Evolutionary conservation across 345 rosid species (phyloP).

Genomic region (Salix exigua): DNA sequence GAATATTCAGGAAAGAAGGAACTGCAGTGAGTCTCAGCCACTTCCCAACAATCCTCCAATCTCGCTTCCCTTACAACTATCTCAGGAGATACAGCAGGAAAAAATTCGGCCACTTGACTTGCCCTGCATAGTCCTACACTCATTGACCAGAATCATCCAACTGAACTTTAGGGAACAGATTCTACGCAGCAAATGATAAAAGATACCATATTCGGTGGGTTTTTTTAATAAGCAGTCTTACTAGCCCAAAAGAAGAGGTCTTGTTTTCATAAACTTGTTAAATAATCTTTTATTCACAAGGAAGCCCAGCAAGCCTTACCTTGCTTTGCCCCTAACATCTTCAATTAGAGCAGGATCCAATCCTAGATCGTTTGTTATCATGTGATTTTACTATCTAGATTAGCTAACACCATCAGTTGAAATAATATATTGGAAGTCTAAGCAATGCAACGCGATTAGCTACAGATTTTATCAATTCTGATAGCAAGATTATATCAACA

Average conservation of each 20-base stretch:
- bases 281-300: not conserved
- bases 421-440: too few species aligned
- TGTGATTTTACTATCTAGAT: too few species aligned
- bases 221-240: not conserved
- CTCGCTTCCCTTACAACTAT: constrained; percentile 92
- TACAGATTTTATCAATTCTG: too few species aligned
- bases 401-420: too few species aligned
- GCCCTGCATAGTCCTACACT: constrained; percentile 64
- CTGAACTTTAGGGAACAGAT: not conserved
- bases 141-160: constrained; percentile 2
- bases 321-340: too few species aligned
- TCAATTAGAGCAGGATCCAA: too few species aligned
- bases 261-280: not conserved
- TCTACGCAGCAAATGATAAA: not conserved
- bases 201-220: too few species aligned
- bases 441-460: too few species aligned
- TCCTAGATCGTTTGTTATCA: too few species aligned
- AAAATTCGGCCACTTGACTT: constrained; percentile 72
- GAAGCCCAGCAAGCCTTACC: not conserved
- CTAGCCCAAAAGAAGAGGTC: not conserved
- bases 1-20: constrained; percentile 83
- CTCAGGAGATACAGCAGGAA: constrained; percentile 64
- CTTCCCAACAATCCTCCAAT: constrained; percentile 92
- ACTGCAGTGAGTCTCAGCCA: constrained; percentile 94
- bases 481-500: too few species aligned